Base-by-base conservation (phyloP, 352 stramenopile species). In the Phytophthora agathidicida region DNA sequence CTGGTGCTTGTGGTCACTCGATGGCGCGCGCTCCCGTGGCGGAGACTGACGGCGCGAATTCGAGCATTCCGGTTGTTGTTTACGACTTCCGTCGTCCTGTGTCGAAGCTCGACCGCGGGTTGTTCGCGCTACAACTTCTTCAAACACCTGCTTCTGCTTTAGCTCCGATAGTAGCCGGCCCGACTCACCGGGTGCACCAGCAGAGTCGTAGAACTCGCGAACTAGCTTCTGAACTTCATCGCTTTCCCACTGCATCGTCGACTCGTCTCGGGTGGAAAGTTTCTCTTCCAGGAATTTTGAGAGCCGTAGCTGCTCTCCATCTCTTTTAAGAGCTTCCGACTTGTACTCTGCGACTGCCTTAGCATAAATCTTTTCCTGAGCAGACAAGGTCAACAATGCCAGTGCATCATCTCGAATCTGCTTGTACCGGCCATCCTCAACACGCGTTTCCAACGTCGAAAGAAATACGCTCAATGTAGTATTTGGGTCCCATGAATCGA, bases 391-490 rank as follows among this genome's bases (percentile, higher is more conserved):
- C 28, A 89, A 41, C 14, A 76, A 52, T 1, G 45, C 59, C 22
- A 85, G 50, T 19, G 67, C 71, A 7, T 80, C 41, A 36, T 80
- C 60, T 54, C 80, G 61, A 7, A 84, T 45, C 23, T 70, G 45
- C 26, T 80, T 69, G 43, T 72, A 70, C 28, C 60, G 51, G 3
- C 50, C 48, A 14, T 65, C 31, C 13, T 80, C 62, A 22, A 83
- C 3, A 17, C 60, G 39, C 7, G 73, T 54, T 46, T 88, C 80
- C 13, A 88, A 46, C 8, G 65, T 84, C 14, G 71, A 72, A 9
- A 89, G 48, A 28, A 90, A 89, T 14, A 89, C 64, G 10, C 69
- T 67, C 6, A 89, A 51, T 27, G 70, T 77, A 19, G 72, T 80
- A 46, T 73, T 89, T 19, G 60, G 52, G 11, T 80, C 75, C 50